These are phyloP conservation scores for Diaporthe sp. DNA, from an alignment of 2,329 filamentous ascomycete species.

Conservation along the genomic window DNA sequence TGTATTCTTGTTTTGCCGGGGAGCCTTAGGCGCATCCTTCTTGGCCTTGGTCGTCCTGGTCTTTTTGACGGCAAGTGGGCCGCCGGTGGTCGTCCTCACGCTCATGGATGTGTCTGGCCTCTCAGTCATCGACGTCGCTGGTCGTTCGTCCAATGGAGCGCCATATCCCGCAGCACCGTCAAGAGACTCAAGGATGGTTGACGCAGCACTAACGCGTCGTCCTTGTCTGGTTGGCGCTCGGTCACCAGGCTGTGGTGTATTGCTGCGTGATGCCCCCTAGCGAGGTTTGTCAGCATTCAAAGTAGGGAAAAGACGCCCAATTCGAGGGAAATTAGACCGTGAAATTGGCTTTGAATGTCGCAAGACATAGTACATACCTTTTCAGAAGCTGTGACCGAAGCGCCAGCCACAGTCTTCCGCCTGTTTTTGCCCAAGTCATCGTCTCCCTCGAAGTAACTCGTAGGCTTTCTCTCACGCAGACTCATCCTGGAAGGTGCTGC, in stretches of 20 bases:
- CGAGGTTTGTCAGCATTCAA: constrained; percentile 38
- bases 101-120: constrained; percentile 59
- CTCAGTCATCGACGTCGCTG: constrained; percentile 57
- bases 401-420: constrained; percentile 72
- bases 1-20: constrained; percentile 35
- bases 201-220: constrained; percentile 64
- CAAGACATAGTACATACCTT: constrained; percentile 49
- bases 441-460: constrained; percentile 66
- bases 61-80: constrained; percentile 68
- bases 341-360: not conserved
- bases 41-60: constrained; percentile 63
- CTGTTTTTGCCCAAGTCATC: constrained; percentile 61
- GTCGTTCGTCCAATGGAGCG: constrained; percentile 43
- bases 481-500: constrained; percentile 74
- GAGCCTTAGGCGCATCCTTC: constrained; percentile 51
- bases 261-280: constrained; percentile 51
- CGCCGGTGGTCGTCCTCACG: constrained; percentile 51
- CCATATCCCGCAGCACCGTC: constrained; percentile 40
- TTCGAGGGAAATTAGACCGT: too few species aligned
- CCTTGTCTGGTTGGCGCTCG: constrained; percentile 50
- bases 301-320: not conserved
- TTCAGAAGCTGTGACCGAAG: constrained; percentile 59
- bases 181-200: constrained; percentile 51
- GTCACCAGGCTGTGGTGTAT: constrained; percentile 46
- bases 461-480: constrained; percentile 76